Conservation (phyloP, 768 basidiomycete genomes). For the Naganishia vaughanmartiniae region DNA sequence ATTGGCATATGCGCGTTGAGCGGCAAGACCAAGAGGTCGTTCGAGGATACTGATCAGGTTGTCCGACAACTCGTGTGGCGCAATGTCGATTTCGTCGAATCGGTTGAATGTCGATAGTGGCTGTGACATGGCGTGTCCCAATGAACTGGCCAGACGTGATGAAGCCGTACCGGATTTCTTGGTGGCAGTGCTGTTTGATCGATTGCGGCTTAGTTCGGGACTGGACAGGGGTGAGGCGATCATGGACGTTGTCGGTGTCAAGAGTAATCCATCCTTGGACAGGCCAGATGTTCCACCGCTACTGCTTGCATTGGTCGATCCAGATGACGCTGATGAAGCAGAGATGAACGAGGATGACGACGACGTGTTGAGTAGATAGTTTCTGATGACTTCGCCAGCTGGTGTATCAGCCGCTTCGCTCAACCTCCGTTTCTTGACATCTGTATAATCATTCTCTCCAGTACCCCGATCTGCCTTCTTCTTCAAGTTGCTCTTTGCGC, state of each 20-base stretch:
- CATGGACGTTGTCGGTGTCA: constrained; percentile 10
- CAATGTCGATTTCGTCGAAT: constrained; percentile 18
- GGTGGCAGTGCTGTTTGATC: not conserved
- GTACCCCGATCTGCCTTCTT: constrained; percentile 7
- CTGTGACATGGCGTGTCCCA: constrained; percentile 9
- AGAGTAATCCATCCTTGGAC: not conserved
- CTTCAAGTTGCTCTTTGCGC: constrained; percentile 7
- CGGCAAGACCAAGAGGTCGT: constrained; percentile 15
- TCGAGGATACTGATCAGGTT: constrained; percentile 29
- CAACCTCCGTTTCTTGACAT: not conserved
- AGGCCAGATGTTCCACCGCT: not conserved
- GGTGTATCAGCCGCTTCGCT: constrained; percentile 3
- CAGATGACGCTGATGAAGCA: constrained; percentile 2
- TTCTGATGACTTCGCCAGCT: constrained; percentile 5
- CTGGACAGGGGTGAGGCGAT: constrained; percentile 7
- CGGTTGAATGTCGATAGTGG: constrained; percentile 13
- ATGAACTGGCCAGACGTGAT: not conserved
- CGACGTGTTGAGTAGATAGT: constrained; percentile 11
- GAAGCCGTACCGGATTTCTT: not conserved
- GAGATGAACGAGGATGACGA: constrained; percentile 21
- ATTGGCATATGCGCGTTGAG: constrained; percentile 10
- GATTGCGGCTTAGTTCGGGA: constrained; percentile 5
- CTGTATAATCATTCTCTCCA: not conserved
- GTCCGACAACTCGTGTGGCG: constrained; percentile 18
- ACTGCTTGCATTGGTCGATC: not conserved